Base-by-base conservation (phyloP, 2,329 filamentous ascomycete genomes). In the Juglanconis sp. region DNA sequence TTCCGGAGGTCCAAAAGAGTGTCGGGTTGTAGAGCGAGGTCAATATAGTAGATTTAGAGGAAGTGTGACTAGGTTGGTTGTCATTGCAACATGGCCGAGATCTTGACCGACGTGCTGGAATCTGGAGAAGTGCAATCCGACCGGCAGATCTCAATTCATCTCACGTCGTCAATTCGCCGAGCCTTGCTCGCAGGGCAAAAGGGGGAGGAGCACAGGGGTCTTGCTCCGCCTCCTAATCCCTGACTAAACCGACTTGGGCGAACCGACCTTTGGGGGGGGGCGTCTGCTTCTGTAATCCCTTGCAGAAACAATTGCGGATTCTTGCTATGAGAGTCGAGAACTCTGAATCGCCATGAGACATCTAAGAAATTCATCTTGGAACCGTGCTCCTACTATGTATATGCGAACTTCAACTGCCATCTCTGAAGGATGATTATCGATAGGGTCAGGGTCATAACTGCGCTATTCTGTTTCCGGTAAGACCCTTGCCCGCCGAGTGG, bases 1-100 rank as follows among this genome's bases (percentile, higher is more conserved):
- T 42, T 42, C 40, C 40, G 7, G 11, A 34, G 53, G 31, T 53
- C 36, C 47, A 59, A 62, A 62, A 36, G 60, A 62, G 60, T 38
- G 60, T 56, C 60, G 42, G 53, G 51, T 56, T 24, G 24, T 24
- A 24, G 40, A 53, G 56, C 55, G 47, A 17, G 47, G 48, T 40
- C 52, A 24, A 24, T 24, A 24, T 24, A 24, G 24, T 24, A 24
- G 24, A 24, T 24, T 24, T 24, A 24, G 24, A 24, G 24, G 24
- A 24, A 24, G 24, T 24, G 24, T 36, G 11, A 36, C 35, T 36
- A 7, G 11, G 35, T 36, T 36, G 35, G 35, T 36, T 36, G 24
- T 2, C 24, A 24, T 24, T 24, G 24, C 24, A 24, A 24, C 24
- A 24, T 24, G 24, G 24, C 24, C 24, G 1, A 24, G 24, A 24